Evolutionary conservation across 1,139 yeast genomes (phyloP).

Genomic region (Sugiyamaella paludigena): DNA sequence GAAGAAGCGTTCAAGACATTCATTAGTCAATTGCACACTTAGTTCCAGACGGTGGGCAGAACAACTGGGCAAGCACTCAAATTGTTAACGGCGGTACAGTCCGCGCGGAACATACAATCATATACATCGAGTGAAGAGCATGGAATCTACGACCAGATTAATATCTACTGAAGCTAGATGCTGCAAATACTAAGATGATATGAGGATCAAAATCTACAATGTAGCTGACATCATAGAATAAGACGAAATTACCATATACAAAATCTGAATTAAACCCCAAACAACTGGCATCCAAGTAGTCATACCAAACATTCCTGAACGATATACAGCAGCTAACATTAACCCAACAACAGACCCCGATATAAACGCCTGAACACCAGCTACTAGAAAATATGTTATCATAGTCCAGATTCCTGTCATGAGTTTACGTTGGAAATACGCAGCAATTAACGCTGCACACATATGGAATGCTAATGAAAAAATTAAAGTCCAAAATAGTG

Average conservation of each 20-base stretch:
- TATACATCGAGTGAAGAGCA: no score
- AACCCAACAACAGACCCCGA: slow-evolving; percentile 78
- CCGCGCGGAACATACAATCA: no score
- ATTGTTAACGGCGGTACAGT: no score
- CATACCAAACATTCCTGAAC: slow-evolving; percentile 69
- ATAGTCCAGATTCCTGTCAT: slow-evolving; percentile 46
- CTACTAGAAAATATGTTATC: slow-evolving; percentile 41
- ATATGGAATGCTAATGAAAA: slow-evolving; percentile 58
- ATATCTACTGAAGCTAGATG: no score
- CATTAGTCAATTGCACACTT: no score
- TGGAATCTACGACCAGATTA: no score
- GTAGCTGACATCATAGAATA: slow-evolving; percentile 53
- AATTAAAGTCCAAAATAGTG: slow-evolving; percentile 76
- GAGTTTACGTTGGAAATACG: slow-evolving; percentile 47
- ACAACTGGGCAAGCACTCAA: no score
- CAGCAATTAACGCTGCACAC: slow-evolving; percentile 64
- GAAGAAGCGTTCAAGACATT: no score
- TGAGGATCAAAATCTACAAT: no score
- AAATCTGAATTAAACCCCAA: slow-evolving; percentile 66
- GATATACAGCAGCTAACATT: slow-evolving; percentile 62
- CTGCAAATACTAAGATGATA: no score
- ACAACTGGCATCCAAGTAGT: slow-evolving; percentile 92
- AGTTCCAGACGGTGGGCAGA: no score
- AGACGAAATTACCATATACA: slow-evolving; percentile 64
- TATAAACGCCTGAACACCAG: slow-evolving; percentile 62